Percentiles rank a stretch among this genome's conserved stretches.
Evolutionary conservation across 139 green algal species (phyloP).

Genomic region (Chlamydomonas asymmetrica): DNA sequence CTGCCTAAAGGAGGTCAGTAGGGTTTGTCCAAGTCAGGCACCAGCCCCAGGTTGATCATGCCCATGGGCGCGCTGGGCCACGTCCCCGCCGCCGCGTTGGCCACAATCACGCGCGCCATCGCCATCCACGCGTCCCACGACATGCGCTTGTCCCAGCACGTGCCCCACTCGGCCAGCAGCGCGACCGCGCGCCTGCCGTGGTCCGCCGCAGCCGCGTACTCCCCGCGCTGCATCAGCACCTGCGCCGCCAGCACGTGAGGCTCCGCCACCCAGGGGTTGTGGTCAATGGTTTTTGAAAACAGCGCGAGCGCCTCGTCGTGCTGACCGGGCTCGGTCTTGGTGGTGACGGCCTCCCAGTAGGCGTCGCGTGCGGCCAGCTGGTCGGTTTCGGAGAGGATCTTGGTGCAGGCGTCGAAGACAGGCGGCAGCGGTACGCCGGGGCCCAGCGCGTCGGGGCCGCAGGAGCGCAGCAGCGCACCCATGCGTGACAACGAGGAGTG

Average conservation of each 20-base stretch:
- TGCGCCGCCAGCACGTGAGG: constrained; percentile 34
- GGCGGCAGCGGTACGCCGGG: constrained; percentile 27
- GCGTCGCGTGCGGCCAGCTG: constrained; percentile 24
- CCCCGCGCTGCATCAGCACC: constrained; percentile 8
- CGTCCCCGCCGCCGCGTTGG: background rate
- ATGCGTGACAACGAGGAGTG: constrained; percentile 19
- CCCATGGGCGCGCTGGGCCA: constrained; percentile 21
- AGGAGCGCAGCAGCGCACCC: constrained; percentile 11
- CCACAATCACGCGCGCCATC: constrained; percentile 2
- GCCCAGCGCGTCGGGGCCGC: too few species aligned
- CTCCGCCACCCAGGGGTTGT: constrained; percentile 29
- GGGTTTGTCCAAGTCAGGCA: constrained; percentile 13
- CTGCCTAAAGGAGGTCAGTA: too few species aligned
- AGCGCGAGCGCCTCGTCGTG: constrained; percentile 6
- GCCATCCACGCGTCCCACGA: constrained; percentile 28
- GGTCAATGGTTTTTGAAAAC: background rate
- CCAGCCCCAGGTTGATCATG: constrained; percentile 33
- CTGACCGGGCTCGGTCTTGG: background rate
- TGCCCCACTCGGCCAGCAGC: constrained; percentile 19
- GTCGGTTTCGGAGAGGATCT: constrained; percentile 8
- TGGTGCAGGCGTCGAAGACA: constrained; percentile 21
- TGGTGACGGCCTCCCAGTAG: constrained; percentile 25
- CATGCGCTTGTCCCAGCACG: constrained; percentile 34
- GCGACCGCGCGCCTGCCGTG: background rate
- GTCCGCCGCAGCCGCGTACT: background rate